Evolutionary conservation across 2,329 filamentous ascomycete species (phyloP).

Genomic region (Ascosphaera pollenicola): DNA sequence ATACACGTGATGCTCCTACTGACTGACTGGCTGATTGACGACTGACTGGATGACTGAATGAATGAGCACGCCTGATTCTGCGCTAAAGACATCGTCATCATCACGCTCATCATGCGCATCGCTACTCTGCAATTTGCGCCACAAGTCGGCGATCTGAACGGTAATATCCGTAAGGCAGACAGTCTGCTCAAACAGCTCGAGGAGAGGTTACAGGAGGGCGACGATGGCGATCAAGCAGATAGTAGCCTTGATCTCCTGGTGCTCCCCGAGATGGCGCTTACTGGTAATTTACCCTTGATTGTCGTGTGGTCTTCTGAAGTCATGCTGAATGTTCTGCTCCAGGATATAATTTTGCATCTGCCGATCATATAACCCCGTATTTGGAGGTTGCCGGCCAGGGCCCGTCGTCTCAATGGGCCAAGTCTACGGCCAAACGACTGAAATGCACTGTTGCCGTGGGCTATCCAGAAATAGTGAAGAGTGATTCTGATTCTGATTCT

Average conservation of each 20-base stretch:
- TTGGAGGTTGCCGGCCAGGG: constrained; percentile 36
- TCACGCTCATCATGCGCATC: constrained; percentile 18
- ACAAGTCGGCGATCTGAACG: constrained; percentile 20
- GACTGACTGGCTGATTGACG: too few relatives aligned
- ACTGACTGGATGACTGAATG: too few relatives aligned
- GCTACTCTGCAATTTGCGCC: constrained; percentile 26
- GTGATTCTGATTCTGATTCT: constrained; percentile 2
- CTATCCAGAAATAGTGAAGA: constrained; percentile 31
- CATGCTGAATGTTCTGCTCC: constrained; percentile 1
- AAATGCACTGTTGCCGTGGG: constrained; percentile 40
- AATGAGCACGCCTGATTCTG: too few relatives aligned
- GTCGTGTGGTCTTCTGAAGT: background rate
- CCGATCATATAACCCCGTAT: constrained; percentile 33
- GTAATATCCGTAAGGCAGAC: constrained; percentile 23
- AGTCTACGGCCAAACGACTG: constrained; percentile 29
- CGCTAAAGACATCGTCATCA: too few relatives aligned
- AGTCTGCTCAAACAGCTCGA: constrained; percentile 18
- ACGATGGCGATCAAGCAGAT: constrained; percentile 3
- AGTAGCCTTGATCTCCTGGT: constrained; percentile 31
- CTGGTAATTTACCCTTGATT: constrained; percentile 18
- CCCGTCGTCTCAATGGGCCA: constrained; percentile 34
- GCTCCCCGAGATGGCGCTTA: constrained; percentile 40
- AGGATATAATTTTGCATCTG: constrained; percentile 42
- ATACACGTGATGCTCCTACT: too few relatives aligned
- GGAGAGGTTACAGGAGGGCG: constrained; percentile 6